Evolutionary conservation across 441 rosid genomes (phyloP), one percentile per base, ranked within the genome.

Genomic region (Populus hybrid): DNA sequence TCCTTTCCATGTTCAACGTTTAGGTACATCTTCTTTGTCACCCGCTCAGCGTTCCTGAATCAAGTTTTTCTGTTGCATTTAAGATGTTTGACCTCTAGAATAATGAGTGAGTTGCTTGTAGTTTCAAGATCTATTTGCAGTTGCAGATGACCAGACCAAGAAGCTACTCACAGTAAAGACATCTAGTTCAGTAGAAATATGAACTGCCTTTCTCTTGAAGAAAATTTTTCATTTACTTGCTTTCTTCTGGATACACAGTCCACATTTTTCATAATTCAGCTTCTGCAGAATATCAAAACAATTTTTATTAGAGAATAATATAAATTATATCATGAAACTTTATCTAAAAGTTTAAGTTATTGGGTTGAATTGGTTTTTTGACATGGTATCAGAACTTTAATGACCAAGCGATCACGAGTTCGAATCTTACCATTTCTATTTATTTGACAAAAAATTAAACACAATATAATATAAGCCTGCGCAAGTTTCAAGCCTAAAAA

Each of bases 21-120:
- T 92, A 94, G 98, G 93, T 92, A 93, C 79, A 93, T 92, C 76
- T 95, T 95, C 84, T 93, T 92, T 76, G 92, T 93, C 69, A 95
- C 97, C 3, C 84, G 69, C 95, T 95, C 79, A 86, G 96, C 87
- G 91, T 91, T 71, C 99, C 98, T 5, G 96, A 93, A 81, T 89
- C 98, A 38, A 87, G 94, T 84, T 93, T 92, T 69, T 85, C 94
- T 0, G 86, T 91, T 23, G 89, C 97, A 59, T 95, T 95, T 88
- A 95, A 90, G 78, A 95, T 95, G 99, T 95, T 95, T 83, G 99
- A 93, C 76, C 82, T 82, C 6, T 82, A 93, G 86, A 89, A 90
- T 78, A 91, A 80, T 67, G 97, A 96, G 99, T 95, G 79, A 30
- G 86, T 50, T 50, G 59, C 59, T 14, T 50, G n/a, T 14, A 50